phyloP scores from a whole-genome alignment of 495 filamentous ascomycete species.

The Tuber indicum region DNA sequence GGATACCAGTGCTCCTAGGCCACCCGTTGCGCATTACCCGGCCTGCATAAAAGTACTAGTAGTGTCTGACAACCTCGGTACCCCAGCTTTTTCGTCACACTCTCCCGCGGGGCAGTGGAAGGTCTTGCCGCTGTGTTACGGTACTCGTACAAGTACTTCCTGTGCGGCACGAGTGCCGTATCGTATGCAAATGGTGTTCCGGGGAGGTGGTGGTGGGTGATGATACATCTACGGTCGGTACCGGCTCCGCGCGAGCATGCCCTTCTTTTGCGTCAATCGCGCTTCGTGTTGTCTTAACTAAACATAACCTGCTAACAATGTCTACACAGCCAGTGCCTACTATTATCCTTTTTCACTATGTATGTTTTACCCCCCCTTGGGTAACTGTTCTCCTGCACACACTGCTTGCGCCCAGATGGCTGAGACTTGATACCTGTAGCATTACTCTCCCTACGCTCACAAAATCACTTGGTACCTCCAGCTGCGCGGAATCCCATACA shows the following conservation, averaged over 20 bases:
- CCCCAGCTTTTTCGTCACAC: not conserved
- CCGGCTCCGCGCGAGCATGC: not conserved
- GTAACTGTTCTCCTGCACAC: not conserved
- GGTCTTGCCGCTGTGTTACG: not conserved
- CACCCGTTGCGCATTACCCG: not conserved
- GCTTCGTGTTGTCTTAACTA: not conserved
- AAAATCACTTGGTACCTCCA: slow-evolving; percentile 56
- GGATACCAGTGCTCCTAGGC: not conserved
- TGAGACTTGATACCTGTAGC: slow-evolving; percentile 7
- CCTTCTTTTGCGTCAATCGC: not conserved
- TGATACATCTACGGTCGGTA: not conserved
- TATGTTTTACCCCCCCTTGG: not conserved
- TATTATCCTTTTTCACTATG: slow-evolving; percentile 31
- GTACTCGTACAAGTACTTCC: too few relatives aligned
- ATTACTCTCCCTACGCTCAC: slow-evolving; percentile 53
- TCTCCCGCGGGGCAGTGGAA: not conserved
- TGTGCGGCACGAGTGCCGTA: not conserved
- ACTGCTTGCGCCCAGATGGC: not conserved
- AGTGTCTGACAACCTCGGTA: not conserved
- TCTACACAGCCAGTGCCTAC: slow-evolving; percentile 9
- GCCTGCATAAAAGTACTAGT: not conserved
- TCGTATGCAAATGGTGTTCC: not conserved
- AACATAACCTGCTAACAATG: not conserved
- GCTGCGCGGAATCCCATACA: slow-evolving; percentile 53
- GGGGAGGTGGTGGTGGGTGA: not conserved